Base-by-base conservation (phyloP, 2,329 filamentous ascomycete genomes). In the Penicillium griseofulvum region DNA sequence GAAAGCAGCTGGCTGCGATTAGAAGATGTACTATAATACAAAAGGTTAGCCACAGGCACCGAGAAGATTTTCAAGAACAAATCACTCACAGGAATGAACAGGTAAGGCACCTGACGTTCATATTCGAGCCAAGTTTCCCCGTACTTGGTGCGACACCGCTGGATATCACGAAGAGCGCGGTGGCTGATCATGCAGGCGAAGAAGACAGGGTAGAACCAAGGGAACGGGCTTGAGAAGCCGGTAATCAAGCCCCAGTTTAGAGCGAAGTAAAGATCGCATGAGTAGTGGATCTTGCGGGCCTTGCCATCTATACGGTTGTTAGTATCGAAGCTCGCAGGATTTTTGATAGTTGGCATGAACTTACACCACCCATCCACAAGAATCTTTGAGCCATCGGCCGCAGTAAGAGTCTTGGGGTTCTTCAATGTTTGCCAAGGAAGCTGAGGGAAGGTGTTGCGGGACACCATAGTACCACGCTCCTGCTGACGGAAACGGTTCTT, bases 401-500 rank as follows among this genome's bases (percentile, higher is more conserved):
- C 89, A 56, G 81, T 81, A 71, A 96, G 92, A 39, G 83, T 86
- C 72, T 88, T 86, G 43, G 91, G 91, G 76, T 96, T 92, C 64
- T 90, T 77, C 57, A 96, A 74, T 5, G 86, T 87, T 73, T 89
- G 89, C 87, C 90, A 97, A 8, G 90, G 91, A n/a, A 96, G 83
- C 73, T 93, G 89, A 5, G 92, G 91, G 78, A 96, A 96, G 3
- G 90, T 87, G 65, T 87, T 89, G 66, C 91, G 88, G 71, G 85
- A 79, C 49, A 87, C 75, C 49, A 73, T 64, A 31, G 86, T 86
- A 57, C 90, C 90, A 57, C 87, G 85, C 76, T 95, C 90, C 75
- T 85, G 81, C 62, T 88, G 84, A 52, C 91, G 87, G 84, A 93
- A 96, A 61, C 89, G 87, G 78, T 96, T 96, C 84, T 96, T 96